These are phyloP conservation scores for Pneumocystis canis DNA, from an alignment of 1,139 yeast genomes.

Conservation along the genomic window DNA sequence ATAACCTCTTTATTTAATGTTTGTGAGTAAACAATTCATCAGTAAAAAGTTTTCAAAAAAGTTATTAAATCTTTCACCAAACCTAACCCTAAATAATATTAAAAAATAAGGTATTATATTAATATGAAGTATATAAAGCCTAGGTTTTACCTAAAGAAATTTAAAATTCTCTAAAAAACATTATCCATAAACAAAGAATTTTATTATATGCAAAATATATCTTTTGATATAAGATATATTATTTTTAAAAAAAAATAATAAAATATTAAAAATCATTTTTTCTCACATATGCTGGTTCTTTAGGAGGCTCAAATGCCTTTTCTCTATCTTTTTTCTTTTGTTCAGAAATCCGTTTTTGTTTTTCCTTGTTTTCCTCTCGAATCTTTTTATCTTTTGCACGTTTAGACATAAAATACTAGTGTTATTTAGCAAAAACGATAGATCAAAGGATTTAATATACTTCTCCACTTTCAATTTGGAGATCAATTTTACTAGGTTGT, in stretches of 20 bases:
- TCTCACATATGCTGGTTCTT: constrained; percentile 30
- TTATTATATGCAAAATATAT: no score
- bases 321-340: constrained; percentile 55
- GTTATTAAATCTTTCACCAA: no score
- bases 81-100: no score
- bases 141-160: no score
- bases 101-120: no score
- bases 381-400: constrained; percentile 46
- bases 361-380: constrained; percentile 40
- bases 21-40: no score
- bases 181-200: no score
- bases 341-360: constrained; percentile 57
- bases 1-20: no score
- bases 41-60: no score
- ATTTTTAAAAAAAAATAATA: background rate
- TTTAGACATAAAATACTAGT: constrained; percentile 45
- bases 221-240: no score
- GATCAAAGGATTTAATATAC: background rate
- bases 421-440: constrained; percentile 66
- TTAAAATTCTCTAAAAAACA: no score
- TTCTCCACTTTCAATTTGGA: constrained; percentile 97
- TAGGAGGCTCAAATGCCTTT: constrained; percentile 74
- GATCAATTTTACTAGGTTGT: constrained; percentile 90
- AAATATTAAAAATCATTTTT: background rate
- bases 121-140: no score